Evolutionary conservation across 2,329 filamentous ascomycete species (phyloP).

Genomic region (Aureobasidium sp.): DNA sequence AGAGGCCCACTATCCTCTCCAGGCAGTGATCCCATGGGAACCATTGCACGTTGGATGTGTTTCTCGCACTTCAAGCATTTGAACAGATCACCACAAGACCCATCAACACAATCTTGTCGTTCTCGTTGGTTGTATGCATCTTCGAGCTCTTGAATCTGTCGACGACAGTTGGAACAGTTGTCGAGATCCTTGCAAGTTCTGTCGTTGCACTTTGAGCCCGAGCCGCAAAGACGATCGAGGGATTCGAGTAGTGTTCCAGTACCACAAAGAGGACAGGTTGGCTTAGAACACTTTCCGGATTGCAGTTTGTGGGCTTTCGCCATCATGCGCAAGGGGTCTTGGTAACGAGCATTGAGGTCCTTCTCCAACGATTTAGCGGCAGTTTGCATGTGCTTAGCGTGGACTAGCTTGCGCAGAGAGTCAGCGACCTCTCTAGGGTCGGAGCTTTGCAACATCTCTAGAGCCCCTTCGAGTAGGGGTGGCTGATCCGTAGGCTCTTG

Average conservation of each 20-base stretch:
- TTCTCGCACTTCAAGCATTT: neutral
- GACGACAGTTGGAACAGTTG: neutral
- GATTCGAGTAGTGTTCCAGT: neutral
- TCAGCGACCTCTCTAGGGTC: neutral
- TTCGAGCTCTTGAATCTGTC: neutral
- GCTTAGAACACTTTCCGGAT: neutral
- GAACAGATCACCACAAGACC: neutral
- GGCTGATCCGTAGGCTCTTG: no score
- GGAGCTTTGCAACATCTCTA: neutral
- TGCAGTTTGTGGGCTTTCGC: neutral
- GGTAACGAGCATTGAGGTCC: neutral
- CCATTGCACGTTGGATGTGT: neutral
- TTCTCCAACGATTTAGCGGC: neutral
- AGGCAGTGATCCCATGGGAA: neutral
- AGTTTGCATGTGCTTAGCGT: neutral
- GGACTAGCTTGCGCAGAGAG: neutral
- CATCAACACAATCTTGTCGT: neutral
- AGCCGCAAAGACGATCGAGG: neutral
- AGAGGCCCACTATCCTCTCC: neutral
- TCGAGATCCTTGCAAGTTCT: neutral
- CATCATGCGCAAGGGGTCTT: neutral
- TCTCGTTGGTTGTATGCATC: neutral
- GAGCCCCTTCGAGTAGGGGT: neutral
- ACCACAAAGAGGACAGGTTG: neutral
- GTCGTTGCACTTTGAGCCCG: neutral